Conservation (phyloP, 1,284 basidiomycete genomes). For the Stygiomarasmius scandens region DNA sequence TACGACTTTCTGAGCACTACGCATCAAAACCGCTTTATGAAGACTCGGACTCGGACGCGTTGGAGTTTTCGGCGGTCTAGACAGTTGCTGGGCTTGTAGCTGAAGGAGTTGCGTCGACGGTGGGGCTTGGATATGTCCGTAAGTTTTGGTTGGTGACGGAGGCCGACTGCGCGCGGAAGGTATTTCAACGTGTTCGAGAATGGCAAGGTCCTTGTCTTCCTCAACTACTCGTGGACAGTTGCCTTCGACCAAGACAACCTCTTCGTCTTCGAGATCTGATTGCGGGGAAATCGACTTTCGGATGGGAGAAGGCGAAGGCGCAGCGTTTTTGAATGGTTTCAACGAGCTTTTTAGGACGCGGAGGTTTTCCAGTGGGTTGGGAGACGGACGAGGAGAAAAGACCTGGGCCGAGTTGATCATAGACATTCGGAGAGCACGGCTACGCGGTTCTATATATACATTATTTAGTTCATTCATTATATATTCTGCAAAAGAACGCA, state of each 20-base stretch:
- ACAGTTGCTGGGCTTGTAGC: slow-evolving; percentile 10
- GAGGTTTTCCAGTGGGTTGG: slow-evolving; percentile 62
- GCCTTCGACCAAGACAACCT: slow-evolving; percentile 67
- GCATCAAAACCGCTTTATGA: slow-evolving; percentile 69
- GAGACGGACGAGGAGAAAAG: slow-evolving; percentile 64
- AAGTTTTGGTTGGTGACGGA: slow-evolving; percentile 18
- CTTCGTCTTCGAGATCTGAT: slow-evolving; percentile 42
- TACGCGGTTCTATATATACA: slow-evolving; percentile 36
- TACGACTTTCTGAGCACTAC: slow-evolving; percentile 64
- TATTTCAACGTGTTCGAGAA: slow-evolving; percentile 63
- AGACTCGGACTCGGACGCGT: slow-evolving; percentile 45
- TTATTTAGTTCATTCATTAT: slow-evolving; percentile 8
- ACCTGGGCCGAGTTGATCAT: slow-evolving; percentile 76
- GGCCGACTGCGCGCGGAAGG: slow-evolving; percentile 1
- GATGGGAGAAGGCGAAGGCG: slow-evolving; percentile 27
- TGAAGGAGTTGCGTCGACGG: slow-evolving; percentile 15
- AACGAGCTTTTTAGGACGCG: slow-evolving; percentile 62
- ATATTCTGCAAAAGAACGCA: slow-evolving; percentile 27
- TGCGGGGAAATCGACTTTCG: too few relatives aligned
- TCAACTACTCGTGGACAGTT: slow-evolving; percentile 67
- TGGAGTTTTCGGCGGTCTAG: slow-evolving; percentile 19
- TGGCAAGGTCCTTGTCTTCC: slow-evolving; percentile 70
- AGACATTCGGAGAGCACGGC: slow-evolving; percentile 61
- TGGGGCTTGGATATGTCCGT: slow-evolving; percentile 5
- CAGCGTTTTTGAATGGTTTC: slow-evolving; percentile 38